A percentile compares a stretch with the other conserved stretches of the same genome.
These are phyloP conservation scores for Cercospora janseana DNA, from an alignment of 2,329 filamentous ascomycete genomes.

Conservation along the genomic window DNA sequence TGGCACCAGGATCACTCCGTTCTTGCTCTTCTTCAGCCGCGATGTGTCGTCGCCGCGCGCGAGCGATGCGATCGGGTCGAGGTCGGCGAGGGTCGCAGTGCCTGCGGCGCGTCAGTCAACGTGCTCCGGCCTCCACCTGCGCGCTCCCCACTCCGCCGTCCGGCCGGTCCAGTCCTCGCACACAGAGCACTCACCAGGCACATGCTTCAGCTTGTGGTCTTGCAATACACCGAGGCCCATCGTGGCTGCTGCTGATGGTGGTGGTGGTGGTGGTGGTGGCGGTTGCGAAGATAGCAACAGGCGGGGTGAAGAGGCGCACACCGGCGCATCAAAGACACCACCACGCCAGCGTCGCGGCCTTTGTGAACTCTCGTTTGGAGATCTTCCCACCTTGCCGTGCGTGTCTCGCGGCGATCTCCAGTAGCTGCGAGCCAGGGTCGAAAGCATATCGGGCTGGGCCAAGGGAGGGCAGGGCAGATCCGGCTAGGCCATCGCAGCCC, in stretches of 20 bases:
- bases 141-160: too few species aligned
- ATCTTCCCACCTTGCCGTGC: conserved; percentile 2
- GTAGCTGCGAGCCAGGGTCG: conserved; percentile 1
- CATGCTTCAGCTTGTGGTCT: conserved; percentile 26
- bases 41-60: conserved; percentile 20
- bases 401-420: neutral
- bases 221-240: conserved; percentile 27
- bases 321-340: neutral
- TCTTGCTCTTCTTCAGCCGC: conserved; percentile 31
- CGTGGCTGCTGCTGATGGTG: conserved; percentile 9
- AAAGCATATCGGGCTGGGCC: neutral
- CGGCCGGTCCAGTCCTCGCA: too few species aligned
- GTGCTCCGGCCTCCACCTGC: too few species aligned
- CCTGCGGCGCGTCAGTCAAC: conserved; percentile 31
- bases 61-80: conserved; percentile 29
- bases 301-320: neutral
- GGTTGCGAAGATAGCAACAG: too few species aligned
- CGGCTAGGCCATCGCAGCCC: neutral
- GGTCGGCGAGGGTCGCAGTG: conserved; percentile 45
- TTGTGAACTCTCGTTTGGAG: neutral
- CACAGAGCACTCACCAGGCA: conserved; percentile 25
- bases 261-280: neutral
- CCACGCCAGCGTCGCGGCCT: conserved; percentile 1
- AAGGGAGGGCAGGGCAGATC: conserved; percentile 3
- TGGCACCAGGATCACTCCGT: conserved; percentile 67